These are phyloP conservation scores for Termitomyces sp. DNA, from an alignment of 768 basidiomycete genomes.

Conservation along the genomic window DNA sequence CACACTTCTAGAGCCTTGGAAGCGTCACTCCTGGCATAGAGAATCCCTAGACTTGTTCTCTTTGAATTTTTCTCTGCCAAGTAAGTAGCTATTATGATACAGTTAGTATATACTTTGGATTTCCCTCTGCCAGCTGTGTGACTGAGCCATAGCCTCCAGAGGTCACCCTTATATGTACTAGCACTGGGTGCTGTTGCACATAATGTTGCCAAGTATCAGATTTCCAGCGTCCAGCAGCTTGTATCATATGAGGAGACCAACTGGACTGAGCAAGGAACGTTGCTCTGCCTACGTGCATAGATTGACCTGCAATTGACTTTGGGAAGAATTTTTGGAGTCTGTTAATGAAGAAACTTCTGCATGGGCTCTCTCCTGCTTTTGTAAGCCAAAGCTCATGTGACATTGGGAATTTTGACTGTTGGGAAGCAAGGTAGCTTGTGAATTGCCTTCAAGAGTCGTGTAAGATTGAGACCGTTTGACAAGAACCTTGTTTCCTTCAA, in stretches of 20 bases:
- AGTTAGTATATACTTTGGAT: too few relatives aligned
- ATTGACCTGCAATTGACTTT: too few relatives aligned
- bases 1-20: too few relatives aligned
- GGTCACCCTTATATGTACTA: too few relatives aligned
- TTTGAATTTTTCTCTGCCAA: too few relatives aligned
- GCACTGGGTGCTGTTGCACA: not conserved
- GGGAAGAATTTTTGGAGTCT: not conserved
- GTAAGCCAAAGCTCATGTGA: not conserved
- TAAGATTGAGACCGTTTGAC: rapidly evolving
- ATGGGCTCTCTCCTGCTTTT: not conserved
- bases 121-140: too few relatives aligned
- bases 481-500: not conserved
- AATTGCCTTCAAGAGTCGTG: not conserved
- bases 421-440: not conserved
- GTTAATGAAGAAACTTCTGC: not conserved
- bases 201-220: not conserved
- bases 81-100: too few relatives aligned
- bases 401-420: not conserved
- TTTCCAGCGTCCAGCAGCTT: not conserved
- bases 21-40: too few relatives aligned
- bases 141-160: too few relatives aligned
- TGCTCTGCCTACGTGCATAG: not conserved
- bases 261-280: not conserved
- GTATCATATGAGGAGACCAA: not conserved
- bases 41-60: too few relatives aligned